Evolutionary conservation across 2,329 filamentous ascomycete genomes (phyloP).

Genomic region (Cladosporium sp.): DNA sequence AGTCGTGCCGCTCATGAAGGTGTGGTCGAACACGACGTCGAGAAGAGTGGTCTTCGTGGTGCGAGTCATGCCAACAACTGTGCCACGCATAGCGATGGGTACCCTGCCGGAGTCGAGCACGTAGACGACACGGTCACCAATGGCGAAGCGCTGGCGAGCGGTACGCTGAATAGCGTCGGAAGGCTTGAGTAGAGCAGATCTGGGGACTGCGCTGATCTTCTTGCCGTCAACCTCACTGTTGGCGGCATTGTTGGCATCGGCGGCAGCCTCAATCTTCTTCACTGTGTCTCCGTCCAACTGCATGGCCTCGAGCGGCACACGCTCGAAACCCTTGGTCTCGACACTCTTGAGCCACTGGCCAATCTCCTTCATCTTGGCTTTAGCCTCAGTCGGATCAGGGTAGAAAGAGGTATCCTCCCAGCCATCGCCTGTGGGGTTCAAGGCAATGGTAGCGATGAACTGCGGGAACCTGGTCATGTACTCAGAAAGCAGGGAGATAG

Average conservation of each 20-base stretch:
- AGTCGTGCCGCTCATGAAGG: conserved; percentile 96
- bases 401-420: conserved; percentile 86
- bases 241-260: conserved; percentile 60
- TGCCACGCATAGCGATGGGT: conserved; percentile 86
- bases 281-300: conserved; percentile 93
- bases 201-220: conserved; percentile 77
- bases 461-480: conserved; percentile 96
- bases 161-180: conserved; percentile 91
- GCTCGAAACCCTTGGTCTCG: conserved; percentile 88
- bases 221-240: conserved; percentile 56
- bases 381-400: conserved; percentile 68
- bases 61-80: conserved; percentile 90
- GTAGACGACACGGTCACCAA: conserved; percentile 92
- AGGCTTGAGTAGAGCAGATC: conserved; percentile 87
- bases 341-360: conserved; percentile 88
- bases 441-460: conserved; percentile 86
- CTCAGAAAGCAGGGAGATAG: conserved; percentile 74
- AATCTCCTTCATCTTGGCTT: conserved; percentile 86
- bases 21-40: conserved; percentile 89
- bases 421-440: conserved; percentile 81
- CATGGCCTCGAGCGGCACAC: conserved; percentile 92
- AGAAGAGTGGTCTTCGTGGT: conserved; percentile 80
- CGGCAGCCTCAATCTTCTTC: conserved; percentile 72
- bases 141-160: conserved; percentile 75
- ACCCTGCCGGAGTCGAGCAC: conserved; percentile 91